Evolutionary conservation across 148 eudicot species (phyloP), one percentile per base, ranked within the genome.

Genomic region (Chenopodium berlandieri): DNA sequence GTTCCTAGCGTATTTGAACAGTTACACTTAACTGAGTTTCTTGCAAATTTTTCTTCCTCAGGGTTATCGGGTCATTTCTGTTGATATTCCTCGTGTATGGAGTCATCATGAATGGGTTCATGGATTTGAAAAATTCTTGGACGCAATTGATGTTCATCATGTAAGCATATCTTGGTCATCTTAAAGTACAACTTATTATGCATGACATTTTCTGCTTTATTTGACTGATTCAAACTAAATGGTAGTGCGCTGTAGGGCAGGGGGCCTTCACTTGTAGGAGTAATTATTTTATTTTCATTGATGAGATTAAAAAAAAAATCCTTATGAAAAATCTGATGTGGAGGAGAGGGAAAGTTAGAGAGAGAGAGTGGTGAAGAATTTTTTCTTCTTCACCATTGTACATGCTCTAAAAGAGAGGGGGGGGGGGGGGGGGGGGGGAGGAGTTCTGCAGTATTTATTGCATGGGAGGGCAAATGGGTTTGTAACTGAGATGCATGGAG

Each of bases 41-140:
- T 79, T 76, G 0, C 34, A 7, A 52, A 47, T 58, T 34, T 31
- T 80, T 68, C 76, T 82, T 75, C 79, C 83, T 76, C 93, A 96
- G 99, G 99, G 99, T 77, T 96, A 94, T 88, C 91, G 99, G 79
- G 90, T 96, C 68, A 91, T 94, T 65, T 92, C 99, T 50, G 93
- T 96, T 84, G 99, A 96, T 86, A 94, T 96, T 88, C 99, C 99
- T 13, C 91, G 93, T 69, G 94, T 90, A 80, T 92, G 99, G 99
- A 96, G 85, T 85, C 90, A 90, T 85, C 91, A 89, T 62, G 99
- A 96, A 86, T 96, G 99, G 99, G 84, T 96, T 83, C 98, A 96
- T 79, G 89, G 93, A 64, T 96, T 96, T 85, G 99, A 96, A 85
- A 96, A 96, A 89, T 96, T 96, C 87, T 86, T 96, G 89, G 99